Percentiles rank a stretch among this genome's conserved stretches.
Evolutionary conservation across 148 eudicot species (phyloP).

Genomic region (Rheum nobile): DNA sequence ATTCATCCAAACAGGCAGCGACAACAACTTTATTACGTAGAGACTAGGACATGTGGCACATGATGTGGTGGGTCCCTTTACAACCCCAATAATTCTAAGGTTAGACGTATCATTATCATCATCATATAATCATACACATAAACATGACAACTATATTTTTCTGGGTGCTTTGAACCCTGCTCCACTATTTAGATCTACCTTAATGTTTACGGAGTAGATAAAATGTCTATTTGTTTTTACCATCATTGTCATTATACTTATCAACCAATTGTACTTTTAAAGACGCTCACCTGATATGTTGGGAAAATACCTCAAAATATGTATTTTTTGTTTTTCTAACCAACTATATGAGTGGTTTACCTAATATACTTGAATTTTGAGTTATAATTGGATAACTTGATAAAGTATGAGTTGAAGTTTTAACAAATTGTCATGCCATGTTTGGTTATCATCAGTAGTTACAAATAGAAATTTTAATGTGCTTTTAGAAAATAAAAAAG

Average conservation of each 20-base stretch:
- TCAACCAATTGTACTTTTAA: background rate
- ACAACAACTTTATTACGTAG: slow-evolving; percentile 5
- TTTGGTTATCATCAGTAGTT: no score
- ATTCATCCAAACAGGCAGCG: slow-evolving; percentile 1
- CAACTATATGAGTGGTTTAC: no score
- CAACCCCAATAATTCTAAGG: background rate
- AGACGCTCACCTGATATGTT: background rate
- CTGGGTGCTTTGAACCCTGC: background rate
- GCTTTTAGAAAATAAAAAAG: no score
- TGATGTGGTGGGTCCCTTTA: background rate
- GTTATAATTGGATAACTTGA: no score
- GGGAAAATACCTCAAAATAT: no score
- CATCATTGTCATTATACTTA: background rate
- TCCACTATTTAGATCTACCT: background rate
- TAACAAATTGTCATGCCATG: no score
- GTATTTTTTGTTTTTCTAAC: no score
- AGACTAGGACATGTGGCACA: slow-evolving; percentile 7
- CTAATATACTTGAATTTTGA: no score
- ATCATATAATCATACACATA: background rate
- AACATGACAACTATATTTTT: background rate
- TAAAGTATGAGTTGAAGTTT: no score
- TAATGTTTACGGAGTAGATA: background rate
- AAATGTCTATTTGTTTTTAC: background rate
- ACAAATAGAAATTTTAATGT: no score
- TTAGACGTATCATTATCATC: background rate